Conservation (phyloP, 352 stramenopile genomes). For the Globisporangium abappressorium region DNA sequence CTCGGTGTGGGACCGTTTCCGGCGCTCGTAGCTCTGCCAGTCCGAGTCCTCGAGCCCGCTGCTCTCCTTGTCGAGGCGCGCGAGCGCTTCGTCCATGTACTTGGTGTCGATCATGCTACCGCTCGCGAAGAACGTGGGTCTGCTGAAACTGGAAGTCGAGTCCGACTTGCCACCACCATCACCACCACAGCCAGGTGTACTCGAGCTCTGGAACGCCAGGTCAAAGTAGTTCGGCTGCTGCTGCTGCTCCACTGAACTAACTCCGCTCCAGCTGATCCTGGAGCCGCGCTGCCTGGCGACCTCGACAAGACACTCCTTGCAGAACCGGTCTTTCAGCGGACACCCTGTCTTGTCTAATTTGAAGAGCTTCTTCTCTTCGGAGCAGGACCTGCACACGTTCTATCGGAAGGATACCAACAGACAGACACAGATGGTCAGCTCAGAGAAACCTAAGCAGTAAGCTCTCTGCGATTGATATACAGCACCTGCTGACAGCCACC, state of each 20-base stretch:
- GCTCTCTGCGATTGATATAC: too few relatives aligned
- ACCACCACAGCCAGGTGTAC: neutral
- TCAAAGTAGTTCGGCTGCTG: conserved; percentile 19
- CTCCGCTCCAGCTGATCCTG: conserved; percentile 9
- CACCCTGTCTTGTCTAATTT: conserved; percentile 37
- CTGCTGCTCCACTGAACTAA: neutral
- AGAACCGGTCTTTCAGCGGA: conserved; percentile 42
- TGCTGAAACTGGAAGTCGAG: neutral
- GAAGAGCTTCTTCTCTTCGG: conserved; percentile 46
- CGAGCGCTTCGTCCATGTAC: conserved; percentile 1
- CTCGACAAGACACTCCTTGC: conserved; percentile 34
- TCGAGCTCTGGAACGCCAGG: conserved; percentile 5
- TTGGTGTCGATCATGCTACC: conserved; percentile 19
- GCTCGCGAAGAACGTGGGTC: conserved; percentile 4
- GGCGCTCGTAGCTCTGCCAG: neutral
- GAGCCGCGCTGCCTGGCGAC: conserved; percentile 14
- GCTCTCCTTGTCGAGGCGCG: neutral
- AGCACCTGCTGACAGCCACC: conserved; percentile 32
- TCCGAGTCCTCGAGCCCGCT: conserved; percentile 1
- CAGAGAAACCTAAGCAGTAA: too few relatives aligned
- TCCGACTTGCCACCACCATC: neutral
- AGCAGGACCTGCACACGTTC: conserved; percentile 50
- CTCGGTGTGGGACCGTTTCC: neutral
- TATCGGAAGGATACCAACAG: conserved; percentile 10
- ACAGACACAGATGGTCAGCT: neutral